phyloP scores from a whole-genome alignment of 2,329 filamentous ascomycete species.

The Furcasterigmium sp. region DNA sequence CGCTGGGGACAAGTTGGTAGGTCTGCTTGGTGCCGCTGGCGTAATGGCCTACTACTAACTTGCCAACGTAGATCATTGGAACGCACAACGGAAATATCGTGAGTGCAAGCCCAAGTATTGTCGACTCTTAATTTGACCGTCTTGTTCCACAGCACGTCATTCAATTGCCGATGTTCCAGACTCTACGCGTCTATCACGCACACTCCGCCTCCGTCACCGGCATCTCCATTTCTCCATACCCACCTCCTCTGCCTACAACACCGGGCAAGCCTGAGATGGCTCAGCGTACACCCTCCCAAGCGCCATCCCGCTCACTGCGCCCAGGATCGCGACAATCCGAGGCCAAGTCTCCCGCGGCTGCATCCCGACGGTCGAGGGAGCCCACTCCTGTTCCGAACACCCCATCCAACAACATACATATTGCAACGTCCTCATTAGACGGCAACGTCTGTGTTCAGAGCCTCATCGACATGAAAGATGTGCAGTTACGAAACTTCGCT shows the following conservation, averaged over 20 bases:
- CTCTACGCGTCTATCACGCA: constrained; percentile 81
- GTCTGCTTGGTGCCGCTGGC: constrained; percentile 13
- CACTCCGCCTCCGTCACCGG: constrained; percentile 88
- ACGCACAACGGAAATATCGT: constrained; percentile 97
- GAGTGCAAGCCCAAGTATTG: too few relatives aligned
- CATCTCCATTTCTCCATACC: constrained; percentile 85
- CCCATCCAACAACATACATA: constrained; percentile 86
- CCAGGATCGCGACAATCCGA: constrained; percentile 27
- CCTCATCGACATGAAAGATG: constrained; percentile 81
- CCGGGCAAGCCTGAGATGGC: constrained; percentile 29
- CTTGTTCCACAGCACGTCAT: constrained; percentile 66
- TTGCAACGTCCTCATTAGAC: constrained; percentile 91
- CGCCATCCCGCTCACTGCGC: constrained; percentile 22
- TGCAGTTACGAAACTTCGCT: constrained; percentile 87
- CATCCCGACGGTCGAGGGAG: constrained; percentile 47
- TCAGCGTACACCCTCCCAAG: constrained; percentile 28
- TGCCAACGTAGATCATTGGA: constrained; percentile 66
- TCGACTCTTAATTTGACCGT: constrained; percentile 1
- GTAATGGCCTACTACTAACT: constrained; percentile 16
- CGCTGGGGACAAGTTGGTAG: constrained; percentile 93
- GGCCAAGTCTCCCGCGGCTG: constrained; percentile 38
- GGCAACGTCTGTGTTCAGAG: constrained; percentile 92
- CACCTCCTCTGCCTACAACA: constrained; percentile 45
- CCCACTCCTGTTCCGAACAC: constrained; percentile 59
- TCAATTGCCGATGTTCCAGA: constrained; percentile 74